Base-by-base conservation (phyloP, 2,329 filamentous ascomycete species). In the Grosmannia serpens region DNA sequence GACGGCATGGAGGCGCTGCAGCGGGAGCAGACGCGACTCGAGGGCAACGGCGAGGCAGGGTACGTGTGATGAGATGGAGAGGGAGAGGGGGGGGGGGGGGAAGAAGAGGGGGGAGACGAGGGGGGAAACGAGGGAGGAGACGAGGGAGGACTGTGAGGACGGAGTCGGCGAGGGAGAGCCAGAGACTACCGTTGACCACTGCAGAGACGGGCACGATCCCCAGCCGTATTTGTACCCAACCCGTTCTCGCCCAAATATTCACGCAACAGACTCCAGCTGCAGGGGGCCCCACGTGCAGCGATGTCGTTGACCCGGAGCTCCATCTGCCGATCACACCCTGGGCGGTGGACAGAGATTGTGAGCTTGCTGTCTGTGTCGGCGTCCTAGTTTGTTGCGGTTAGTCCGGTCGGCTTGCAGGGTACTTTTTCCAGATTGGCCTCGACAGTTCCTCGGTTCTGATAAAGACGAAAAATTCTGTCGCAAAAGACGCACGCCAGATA, bases 1-100 rank as follows among this genome's bases (percentile, higher is more conserved):
- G 86, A 91, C 64, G 91, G 91, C 27, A 80, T 99, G 60, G 83
- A 86, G 58, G 75, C 79, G 9, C 76, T 95, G 53, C 81, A 86
- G 65, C 73, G 77, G 58, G 84, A 90, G 67, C 77, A 81, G 68
- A 75, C 77, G 63, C 81, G 85, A 47, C 76, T 90, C 60, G 77
- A 84, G 64, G 82, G 85, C 59, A 75, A 78, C 1, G 83, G 80
- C 61, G 83, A 89, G 65, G 82, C 85, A 67, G 72, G 76, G 85
- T 88, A 74, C 50, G 55, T 59, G 26, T 29, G 2, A 33, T 10
- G 31, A 33, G 17, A 49, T 5, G 22, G 10, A 20, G 35, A 56
- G 3, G 29, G 3, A 11, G 41, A 27, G n/a, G 49, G 22, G 53
- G 10, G 9, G n/a, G 5, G 31, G 4, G 41, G 3, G 17, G 15